phyloP scores from a whole-genome alignment of 2,329 filamentous ascomycete species.

The Penicillium sp. region DNA sequence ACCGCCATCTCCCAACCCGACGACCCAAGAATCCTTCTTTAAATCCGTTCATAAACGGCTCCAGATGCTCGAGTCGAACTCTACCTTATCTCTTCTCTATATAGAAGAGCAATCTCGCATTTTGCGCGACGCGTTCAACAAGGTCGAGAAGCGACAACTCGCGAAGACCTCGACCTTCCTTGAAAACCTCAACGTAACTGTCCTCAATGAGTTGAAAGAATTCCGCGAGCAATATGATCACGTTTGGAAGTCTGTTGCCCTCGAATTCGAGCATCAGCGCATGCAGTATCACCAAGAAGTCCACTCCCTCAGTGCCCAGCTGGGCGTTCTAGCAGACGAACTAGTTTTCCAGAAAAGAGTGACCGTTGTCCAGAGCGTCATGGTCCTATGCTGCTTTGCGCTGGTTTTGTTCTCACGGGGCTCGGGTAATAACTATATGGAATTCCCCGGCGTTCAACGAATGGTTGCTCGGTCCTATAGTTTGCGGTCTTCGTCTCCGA shows the following conservation, averaged over 20 bases:
- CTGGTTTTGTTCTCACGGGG: constrained; percentile 73
- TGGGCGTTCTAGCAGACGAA: constrained; percentile 91
- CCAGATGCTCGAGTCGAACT: constrained; percentile 86
- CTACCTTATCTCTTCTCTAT: constrained; percentile 88
- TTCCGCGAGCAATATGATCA: constrained; percentile 89
- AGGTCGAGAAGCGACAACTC: constrained; percentile 83
- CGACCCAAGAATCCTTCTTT: constrained; percentile 96
- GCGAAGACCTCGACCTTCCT: constrained; percentile 80
- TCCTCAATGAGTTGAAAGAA: constrained; percentile 73
- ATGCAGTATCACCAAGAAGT: constrained; percentile 82
- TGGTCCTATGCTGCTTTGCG: constrained; percentile 81
- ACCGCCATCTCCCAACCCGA: constrained; percentile 63
- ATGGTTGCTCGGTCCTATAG: constrained; percentile 48
- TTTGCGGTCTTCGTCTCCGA: constrained; percentile 39
- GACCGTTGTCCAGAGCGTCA: constrained; percentile 84
- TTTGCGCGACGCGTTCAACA: constrained; percentile 79
- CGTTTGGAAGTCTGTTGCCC: constrained; percentile 91
- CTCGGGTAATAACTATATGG: constrained; percentile 45
- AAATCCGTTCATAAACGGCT: constrained; percentile 93
- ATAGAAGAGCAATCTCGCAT: constrained; percentile 95
- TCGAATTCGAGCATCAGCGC: constrained; percentile 84
- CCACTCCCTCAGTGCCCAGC: constrained; percentile 72
- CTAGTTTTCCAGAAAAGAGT: constrained; percentile 81
- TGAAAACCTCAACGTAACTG: constrained; percentile 80
- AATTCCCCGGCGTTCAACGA: constrained; percentile 48